Evolutionary conservation across 148 eudicot genomes (phyloP), one percentile per base, ranked within the genome.

Genomic region (Vaccinium myrtillus): DNA sequence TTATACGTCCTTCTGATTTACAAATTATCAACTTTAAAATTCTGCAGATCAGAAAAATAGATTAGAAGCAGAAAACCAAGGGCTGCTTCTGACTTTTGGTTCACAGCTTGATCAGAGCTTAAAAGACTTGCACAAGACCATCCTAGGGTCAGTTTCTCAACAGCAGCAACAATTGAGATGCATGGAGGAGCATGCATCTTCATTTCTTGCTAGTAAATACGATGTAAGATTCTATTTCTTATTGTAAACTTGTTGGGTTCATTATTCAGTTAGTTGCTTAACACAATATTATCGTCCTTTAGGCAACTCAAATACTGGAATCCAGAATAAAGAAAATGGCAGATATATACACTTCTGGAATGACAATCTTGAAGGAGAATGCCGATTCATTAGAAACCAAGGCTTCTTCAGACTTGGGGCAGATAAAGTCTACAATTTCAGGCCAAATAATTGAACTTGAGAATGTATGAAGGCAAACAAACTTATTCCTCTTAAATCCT

Each of bases 101-200:
- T 88, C 90, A 73, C 91, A 94, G 84, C 98, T 96, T 83, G 98
- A 94, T 73, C 89, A 90, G 83, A 92, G 93, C 87, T 91, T 96
- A 84, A 91, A 89, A 85, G 91, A 90, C 84, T 87, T 96, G 88
- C 93, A 94, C 59, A 85, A 89, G 78, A 89, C 89, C 65, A 84
- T 94, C 71, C 82, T 89, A n/a, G 91, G 92, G 46, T 92, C 96
- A 75, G 92, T 94, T 78, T 90, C 93, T 39, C 93, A 91, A 69
- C 98, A 96, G 85, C 95, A 92, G 81, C 91, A 89, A 80, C 98
- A 91, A 85, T 54, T 94, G 67, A 92, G 89, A 88, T 80, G 90
- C 89, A 87, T 94, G 88, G 95, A 93, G 63, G 93, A 92, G 84
- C 91, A 91, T 74, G 75, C 88, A 84, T 74, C 86, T 82, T 89